Percentiles rank a stretch among this genome's conserved stretches.
phyloP scores from a whole-genome alignment of 2,329 filamentous ascomycete genomes.

The Ustulina deusta region DNA sequence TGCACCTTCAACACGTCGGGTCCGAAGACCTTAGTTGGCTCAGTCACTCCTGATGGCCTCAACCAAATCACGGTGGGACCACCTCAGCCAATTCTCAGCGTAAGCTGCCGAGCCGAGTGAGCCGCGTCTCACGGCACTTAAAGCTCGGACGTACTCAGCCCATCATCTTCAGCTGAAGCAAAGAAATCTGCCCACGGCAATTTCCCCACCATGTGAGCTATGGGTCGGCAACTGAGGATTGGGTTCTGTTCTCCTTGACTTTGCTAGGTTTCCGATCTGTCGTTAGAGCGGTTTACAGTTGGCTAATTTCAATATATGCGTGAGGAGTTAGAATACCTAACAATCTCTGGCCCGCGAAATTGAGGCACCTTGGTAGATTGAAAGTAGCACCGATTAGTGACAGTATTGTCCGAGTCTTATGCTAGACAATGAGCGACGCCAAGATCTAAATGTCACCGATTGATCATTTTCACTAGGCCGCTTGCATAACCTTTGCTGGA shows the following conservation, averaged over 20 bases:
- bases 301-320: neutral
- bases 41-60: slow-evolving; percentile 49
- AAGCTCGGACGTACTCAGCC: neutral
- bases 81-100: slow-evolving; percentile 57
- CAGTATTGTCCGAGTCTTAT: neutral
- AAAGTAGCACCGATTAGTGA: neutral
- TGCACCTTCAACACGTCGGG: slow-evolving; percentile 59
- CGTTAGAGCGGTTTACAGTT: neutral
- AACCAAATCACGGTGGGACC: slow-evolving; percentile 59
- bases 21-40: slow-evolving; percentile 50
- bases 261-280: neutral
- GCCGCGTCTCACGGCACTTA: no score
- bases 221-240: neutral
- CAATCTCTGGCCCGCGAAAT: neutral
- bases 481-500: no score
- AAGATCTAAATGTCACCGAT: neutral
- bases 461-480: no score
- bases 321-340: neutral
- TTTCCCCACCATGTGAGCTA: neutral
- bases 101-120: slow-evolving; percentile 59
- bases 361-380: neutral
- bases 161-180: neutral
- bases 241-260: neutral
- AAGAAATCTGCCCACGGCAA: neutral
- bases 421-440: neutral